Evolutionary conservation across 2,329 filamentous ascomycete genomes (phyloP), one percentile per base, ranked within the genome.

Genomic region (Chaetothyriales sp.): DNA sequence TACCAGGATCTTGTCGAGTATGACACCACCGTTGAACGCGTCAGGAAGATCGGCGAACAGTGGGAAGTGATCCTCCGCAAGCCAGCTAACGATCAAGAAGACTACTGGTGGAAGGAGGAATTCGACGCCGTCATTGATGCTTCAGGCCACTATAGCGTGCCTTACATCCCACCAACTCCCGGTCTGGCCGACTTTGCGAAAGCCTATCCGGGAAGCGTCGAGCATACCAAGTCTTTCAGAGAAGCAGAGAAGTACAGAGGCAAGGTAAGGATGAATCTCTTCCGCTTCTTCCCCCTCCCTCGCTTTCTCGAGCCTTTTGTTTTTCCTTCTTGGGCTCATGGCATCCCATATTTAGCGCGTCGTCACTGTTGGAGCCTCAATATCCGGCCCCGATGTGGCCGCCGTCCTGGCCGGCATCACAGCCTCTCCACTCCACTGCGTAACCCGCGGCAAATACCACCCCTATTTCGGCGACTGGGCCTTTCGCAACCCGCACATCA

Each of bases 61-160:
- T 48, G 46, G 46, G 46, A 48, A 37, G 28, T 48, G 10, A 15
- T 48, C 22, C 46, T 48, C 3, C 29, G 46, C 29, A 48, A 37
- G 13, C 29, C n/a, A 43, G 67, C 63, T 9, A 63, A 65, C 37
- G 29, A 37, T 5, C 29, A 37, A 10, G 8, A 37, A 10, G 77
- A 82, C 57, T 74, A 75, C 54, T 83, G 81, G 79, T 82, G 80
- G 80, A 67, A 65, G 0, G 80, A 83, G 60, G 67, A 66, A 25
- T 82, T 82, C 51, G 80, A 83, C 58, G 79, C 77, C 0, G 70
- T 82, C 0, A 68, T 82, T 0, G 73, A 82, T 2, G 80, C 77
- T 1, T 78, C 70, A 28, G 80, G 80, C 0, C 78, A 81, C 56
- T 82, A 77, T 56, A 73, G 68, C 28, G 77, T 82, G 1, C 80